A percentile compares a stretch with the other conserved stretches of the same genome.
Evolutionary conservation across 148 eudicot species (phyloP).

Genomic region (Rheum nobile): DNA sequence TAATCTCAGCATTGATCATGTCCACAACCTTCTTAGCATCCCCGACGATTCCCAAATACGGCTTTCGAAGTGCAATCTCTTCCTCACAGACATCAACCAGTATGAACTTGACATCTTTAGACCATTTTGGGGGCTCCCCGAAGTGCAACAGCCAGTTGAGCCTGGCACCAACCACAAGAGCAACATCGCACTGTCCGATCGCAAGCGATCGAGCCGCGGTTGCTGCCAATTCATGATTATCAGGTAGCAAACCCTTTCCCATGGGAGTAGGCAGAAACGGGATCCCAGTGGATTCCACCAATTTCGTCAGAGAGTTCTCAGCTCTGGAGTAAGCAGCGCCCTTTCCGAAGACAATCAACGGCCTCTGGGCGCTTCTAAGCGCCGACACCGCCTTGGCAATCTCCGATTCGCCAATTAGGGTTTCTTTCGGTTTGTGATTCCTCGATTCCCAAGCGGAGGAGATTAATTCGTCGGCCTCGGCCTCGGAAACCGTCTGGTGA

Average conservation of each 20-base stretch:
- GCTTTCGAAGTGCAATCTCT: constrained; percentile 68
- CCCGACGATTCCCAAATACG: constrained; percentile 65
- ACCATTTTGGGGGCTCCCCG: constrained; percentile 94
- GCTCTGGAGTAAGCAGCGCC: constrained; percentile 74
- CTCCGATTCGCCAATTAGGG: constrained; percentile 2
- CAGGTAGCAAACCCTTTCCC: constrained; percentile 94
- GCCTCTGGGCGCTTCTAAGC: constrained; percentile 53
- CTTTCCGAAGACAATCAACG: constrained; percentile 81
- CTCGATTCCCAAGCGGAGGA: constrained; percentile 17
- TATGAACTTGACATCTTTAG: constrained; percentile 76
- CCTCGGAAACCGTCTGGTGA: constrained; percentile 42
- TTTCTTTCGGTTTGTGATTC: not conserved
- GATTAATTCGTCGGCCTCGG: constrained; percentile 48
- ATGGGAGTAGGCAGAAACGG: constrained; percentile 95
- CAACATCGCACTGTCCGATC: constrained; percentile 90
- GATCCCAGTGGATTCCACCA: constrained; percentile 73
- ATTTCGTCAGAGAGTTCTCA: constrained; percentile 33
- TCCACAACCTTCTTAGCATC: constrained; percentile 66
- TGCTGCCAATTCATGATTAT: constrained; percentile 73
- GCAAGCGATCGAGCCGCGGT: constrained; percentile 86
- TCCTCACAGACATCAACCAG: constrained; percentile 64
- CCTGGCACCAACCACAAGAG: constrained; percentile 78
- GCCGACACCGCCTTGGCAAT: constrained; percentile 47
- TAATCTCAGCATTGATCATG: constrained; percentile 55
- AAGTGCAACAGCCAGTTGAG: constrained; percentile 94